phyloP scores from a whole-genome alignment of 2,329 filamentous ascomycete species.

The Clonostachys rhizophaga region DNA sequence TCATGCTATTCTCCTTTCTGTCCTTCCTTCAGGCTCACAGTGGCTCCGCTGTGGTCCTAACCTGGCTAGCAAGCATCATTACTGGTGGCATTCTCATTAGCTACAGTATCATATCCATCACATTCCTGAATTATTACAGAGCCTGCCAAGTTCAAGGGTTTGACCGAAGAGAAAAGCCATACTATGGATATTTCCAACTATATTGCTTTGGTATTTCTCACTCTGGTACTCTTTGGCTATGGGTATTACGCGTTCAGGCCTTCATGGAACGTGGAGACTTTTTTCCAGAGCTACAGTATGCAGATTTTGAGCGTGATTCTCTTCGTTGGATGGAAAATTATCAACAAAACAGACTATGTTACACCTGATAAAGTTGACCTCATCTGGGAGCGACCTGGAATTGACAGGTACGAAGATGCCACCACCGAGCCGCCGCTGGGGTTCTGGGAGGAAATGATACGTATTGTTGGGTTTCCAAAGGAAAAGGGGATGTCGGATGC shows the following conservation, averaged over 20 bases:
- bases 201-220: conserved; percentile 35
- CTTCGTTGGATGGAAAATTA: conserved; percentile 58
- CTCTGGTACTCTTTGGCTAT: conserved; percentile 49
- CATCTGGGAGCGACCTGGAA: conserved; percentile 52
- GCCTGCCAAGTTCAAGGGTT: conserved; percentile 48
- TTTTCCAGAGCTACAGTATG: conserved; percentile 55
- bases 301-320: conserved; percentile 46
- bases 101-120: conserved; percentile 49
- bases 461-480: too few species aligned
- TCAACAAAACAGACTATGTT: conserved; percentile 53
- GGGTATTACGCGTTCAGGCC: conserved; percentile 46
- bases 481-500: too few species aligned
- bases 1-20: conserved; percentile 48
- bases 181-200: conserved; percentile 54
- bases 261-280: conserved; percentile 41
- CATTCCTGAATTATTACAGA: conserved; percentile 41
- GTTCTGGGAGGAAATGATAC: conserved; percentile 49
- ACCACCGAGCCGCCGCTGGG: conserved; percentile 39
- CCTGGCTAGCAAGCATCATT: conserved; percentile 51
- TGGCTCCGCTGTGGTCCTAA: conserved; percentile 42
- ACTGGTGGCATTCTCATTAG: conserved; percentile 57
- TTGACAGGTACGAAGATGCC: conserved; percentile 50
- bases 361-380: conserved; percentile 51
- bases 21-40: conserved; percentile 46
- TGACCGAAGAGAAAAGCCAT: conserved; percentile 48